Evolutionary conservation across 1,284 basidiomycete species (phyloP), one percentile per base, ranked within the genome.

Genomic region (Ustilago crameri): DNA sequence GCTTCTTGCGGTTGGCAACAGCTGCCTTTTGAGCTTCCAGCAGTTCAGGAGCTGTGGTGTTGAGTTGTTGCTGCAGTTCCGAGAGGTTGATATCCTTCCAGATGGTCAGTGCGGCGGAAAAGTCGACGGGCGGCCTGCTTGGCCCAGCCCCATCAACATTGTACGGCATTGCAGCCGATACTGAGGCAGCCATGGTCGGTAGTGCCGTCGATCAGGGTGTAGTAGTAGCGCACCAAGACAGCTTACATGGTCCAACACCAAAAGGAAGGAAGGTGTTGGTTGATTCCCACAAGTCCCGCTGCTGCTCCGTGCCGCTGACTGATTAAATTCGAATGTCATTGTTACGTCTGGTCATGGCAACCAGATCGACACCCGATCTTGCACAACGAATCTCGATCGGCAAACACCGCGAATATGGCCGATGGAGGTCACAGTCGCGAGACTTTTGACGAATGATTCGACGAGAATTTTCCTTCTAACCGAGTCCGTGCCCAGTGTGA

Each of bases 81-180:
- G 60, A 45, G 24, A 81, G 59, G 26, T 60, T 55, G 34, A 79
- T 61, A 27, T 74, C 70, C 23, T 62, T 60, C 79, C 79, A 81
- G 14, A 59, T 65, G 27, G 58, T 51, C 9, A 80, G 67, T 5
- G 72, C 71, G 17, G 74, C 53, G 42, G 73, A 60, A 35, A 80
- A 75, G 58, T 78, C 76, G 52, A 63, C 37, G 5, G 54, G 52
- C 10, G 51, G 53, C 30, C 67, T 56, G 44, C 50, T 56, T 15
- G 50, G 61, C n/a, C 59, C 55, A 24, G 43, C 43, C 20, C 54
- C 65, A 40, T 62, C 56, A 42, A 59, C 51, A 32, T 20, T 61
- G 43, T 65, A 60, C 30, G 59, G 58, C 14, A 35, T 24, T 15
- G 64, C 22, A 18, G 45, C 34, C 22, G 55, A 49, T 18, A 51